These are phyloP conservation scores for Claviceps monticola DNA, from an alignment of 2,329 filamentous ascomycete species.

Conservation along the genomic window DNA sequence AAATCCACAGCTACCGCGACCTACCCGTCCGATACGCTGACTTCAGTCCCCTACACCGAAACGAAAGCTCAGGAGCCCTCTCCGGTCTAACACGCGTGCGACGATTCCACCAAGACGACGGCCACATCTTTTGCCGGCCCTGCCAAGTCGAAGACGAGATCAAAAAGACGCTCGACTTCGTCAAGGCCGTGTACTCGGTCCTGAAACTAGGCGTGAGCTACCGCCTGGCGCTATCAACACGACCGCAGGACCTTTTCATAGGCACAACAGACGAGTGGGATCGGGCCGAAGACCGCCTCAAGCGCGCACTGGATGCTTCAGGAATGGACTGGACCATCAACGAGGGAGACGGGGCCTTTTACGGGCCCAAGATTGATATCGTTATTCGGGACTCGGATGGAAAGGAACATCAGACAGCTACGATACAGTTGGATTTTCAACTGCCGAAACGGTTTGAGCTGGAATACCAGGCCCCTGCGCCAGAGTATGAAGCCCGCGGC, in stretches of 20 bases:
- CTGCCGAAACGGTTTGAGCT: constrained; percentile 70
- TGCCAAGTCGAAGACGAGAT: constrained; percentile 65
- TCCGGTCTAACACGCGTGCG: constrained; percentile 73
- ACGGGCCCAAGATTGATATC: constrained; percentile 85
- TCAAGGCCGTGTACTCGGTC: constrained; percentile 55
- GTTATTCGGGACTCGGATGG: constrained; percentile 66
- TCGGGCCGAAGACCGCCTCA: constrained; percentile 26
- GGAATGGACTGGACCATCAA: constrained; percentile 62
- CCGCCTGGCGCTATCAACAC: constrained; percentile 63
- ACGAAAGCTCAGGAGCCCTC: constrained; percentile 70
- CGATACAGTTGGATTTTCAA: constrained; percentile 83
- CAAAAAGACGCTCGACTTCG: constrained; percentile 57
- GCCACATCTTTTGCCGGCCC: constrained; percentile 78
- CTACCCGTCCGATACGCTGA: constrained; percentile 75
- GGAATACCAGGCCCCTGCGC: constrained; percentile 57
- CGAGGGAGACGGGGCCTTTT: constrained; percentile 76
- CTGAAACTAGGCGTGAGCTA: constrained; percentile 56
- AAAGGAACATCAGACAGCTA: constrained; percentile 80
- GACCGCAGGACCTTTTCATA: constrained; percentile 64
- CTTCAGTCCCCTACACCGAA: constrained; percentile 76
- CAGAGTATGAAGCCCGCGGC: constrained; percentile 43
- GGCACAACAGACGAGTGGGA: constrained; percentile 54
- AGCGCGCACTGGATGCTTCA: constrained; percentile 44
- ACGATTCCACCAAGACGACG: constrained; percentile 82
- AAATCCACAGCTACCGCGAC: constrained; percentile 62